These are phyloP conservation scores for Climacium dendroides DNA, from an alignment of 225 moss, liverwort and hornwort genomes.

Conservation along the genomic window DNA sequence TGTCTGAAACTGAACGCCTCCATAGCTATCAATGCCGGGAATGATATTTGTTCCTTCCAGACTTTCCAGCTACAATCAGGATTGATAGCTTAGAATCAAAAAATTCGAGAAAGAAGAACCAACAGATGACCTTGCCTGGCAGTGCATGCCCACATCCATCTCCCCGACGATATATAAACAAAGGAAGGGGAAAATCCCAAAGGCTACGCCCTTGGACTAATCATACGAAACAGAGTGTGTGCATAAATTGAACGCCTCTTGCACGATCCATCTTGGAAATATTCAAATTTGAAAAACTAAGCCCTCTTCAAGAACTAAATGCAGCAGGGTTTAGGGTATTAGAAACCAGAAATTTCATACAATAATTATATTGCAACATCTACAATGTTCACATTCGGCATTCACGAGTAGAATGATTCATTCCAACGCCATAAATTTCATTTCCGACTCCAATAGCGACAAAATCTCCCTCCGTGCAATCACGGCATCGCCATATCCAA, in stretches of 20 bases:
- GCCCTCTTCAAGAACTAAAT: background rate
- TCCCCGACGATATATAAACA: background rate
- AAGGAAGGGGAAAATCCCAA: background rate
- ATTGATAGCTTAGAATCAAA: background rate
- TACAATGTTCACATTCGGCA: background rate
- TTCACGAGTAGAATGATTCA: background rate
- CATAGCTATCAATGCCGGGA: conserved; percentile 31
- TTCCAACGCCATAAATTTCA: background rate
- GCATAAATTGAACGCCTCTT: background rate
- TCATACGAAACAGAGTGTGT: background rate
- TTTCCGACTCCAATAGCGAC: background rate
- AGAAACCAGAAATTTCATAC: background rate
- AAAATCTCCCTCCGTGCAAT: background rate
- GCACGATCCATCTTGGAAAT: background rate
- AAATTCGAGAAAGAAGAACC: background rate
- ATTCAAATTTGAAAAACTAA: background rate
- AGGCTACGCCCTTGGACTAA: background rate
- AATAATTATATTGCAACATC: background rate
- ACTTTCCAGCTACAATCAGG: conserved; percentile 37
- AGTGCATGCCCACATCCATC: background rate
- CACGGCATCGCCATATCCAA: background rate
- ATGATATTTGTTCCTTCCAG: conserved; percentile 41
- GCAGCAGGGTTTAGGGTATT: background rate
- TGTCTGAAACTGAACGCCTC: conserved; percentile 65
- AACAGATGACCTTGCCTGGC: background rate